phyloP scores from a whole-genome alignment of 2,329 filamentous ascomycete genomes.

The Colletotrichum agaves region DNA sequence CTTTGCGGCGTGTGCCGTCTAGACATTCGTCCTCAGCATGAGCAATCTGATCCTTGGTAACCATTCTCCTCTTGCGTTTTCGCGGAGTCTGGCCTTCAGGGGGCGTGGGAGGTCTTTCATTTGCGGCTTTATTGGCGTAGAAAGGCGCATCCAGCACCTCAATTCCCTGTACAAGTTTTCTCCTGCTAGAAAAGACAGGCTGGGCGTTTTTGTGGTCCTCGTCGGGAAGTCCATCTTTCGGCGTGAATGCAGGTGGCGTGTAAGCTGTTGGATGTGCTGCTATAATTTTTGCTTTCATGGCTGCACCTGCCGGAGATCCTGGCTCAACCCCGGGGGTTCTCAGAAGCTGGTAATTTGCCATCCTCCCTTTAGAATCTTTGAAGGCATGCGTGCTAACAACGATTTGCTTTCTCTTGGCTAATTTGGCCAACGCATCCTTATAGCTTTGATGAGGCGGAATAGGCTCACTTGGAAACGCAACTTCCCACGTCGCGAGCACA shows the following conservation, averaged over 20 bases:
- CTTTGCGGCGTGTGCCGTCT: constrained; percentile 23
- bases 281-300: constrained; percentile 58
- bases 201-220: constrained; percentile 34
- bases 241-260: constrained; percentile 51
- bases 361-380: constrained; percentile 52
- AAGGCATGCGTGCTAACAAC: constrained; percentile 58
- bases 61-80: constrained; percentile 30
- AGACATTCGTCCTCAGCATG: constrained; percentile 25
- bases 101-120: constrained; percentile 18
- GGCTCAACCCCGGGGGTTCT: constrained; percentile 55
- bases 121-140: constrained; percentile 49
- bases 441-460: constrained; percentile 54
- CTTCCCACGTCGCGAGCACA: constrained; percentile 56
- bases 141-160: constrained; percentile 63
- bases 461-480: constrained; percentile 51
- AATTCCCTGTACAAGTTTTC: constrained; percentile 53
- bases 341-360: constrained; percentile 57
- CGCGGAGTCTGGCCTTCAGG: constrained; percentile 24
- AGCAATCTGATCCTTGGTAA: constrained; percentile 29
- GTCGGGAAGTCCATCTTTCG: constrained; percentile 41
- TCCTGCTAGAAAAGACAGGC: constrained; percentile 38
- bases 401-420: constrained; percentile 49
- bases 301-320: constrained; percentile 53
- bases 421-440: constrained; percentile 51
- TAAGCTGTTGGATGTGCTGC: constrained; percentile 55